Evolutionary conservation across 2,329 filamentous ascomycete genomes (phyloP).

Genomic region (Hymenoscyphus albidus): DNA sequence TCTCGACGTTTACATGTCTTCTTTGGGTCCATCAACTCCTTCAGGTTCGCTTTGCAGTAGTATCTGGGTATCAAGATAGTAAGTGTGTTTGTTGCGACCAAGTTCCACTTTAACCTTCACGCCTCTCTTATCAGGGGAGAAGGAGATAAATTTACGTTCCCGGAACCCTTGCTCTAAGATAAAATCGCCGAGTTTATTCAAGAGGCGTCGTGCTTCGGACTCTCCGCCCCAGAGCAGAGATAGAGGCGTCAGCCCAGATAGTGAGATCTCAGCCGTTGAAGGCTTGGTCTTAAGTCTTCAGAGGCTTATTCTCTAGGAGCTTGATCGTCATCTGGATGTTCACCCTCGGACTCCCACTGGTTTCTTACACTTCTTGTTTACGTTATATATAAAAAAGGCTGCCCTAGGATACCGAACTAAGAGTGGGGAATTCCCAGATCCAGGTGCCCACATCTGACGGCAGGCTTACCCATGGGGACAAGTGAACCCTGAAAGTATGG

Average conservation of each 20-base stretch:
- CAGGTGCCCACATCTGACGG: neutral
- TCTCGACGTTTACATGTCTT: neutral
- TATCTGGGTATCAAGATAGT: neutral
- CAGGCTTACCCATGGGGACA: neutral
- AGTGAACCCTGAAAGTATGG: neutral
- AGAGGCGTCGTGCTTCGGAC: neutral
- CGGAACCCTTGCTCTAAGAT: neutral
- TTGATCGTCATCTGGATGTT: neutral
- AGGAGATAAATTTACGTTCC: neutral
- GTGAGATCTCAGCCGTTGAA: conserved; percentile 1
- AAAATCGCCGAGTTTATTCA: neutral
- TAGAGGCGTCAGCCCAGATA: neutral
- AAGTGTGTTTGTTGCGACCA: neutral
- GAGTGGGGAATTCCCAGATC: neutral
- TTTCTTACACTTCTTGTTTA: neutral
- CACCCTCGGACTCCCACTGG: neutral
- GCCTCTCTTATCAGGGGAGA: conserved; percentile 4
- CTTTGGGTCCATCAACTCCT: neutral
- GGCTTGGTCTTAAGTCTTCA: neutral
- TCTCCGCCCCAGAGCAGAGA: neutral
- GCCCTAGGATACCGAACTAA: neutral
- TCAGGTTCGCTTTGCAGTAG: too few species aligned
- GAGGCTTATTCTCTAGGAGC: neutral
- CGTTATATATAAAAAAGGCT: neutral
- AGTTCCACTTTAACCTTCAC: neutral